Evolutionary conservation across 306 rosid species (phyloP).

Genomic region (Heteromeles arbutifolia): DNA sequence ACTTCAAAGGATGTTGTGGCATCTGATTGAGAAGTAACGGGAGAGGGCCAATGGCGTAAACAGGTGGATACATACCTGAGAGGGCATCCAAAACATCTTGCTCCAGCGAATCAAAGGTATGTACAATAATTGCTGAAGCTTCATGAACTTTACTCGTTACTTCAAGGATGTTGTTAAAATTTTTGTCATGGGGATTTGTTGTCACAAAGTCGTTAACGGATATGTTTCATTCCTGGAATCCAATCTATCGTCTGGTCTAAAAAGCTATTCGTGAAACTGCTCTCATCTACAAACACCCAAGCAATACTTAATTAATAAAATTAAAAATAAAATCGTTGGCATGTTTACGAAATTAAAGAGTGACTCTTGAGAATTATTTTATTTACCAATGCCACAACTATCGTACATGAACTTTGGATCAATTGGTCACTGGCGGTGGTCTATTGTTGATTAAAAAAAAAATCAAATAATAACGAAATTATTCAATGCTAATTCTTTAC

Average conservation of each 20-base stretch:
- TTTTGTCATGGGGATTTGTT: background rate
- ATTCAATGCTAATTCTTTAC: no score
- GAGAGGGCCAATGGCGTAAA: no score
- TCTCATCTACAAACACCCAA: background rate
- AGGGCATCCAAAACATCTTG: background rate
- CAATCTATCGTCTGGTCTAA: background rate
- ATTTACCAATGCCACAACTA: no score
- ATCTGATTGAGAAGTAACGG: background rate
- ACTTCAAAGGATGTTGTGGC: background rate
- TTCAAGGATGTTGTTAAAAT: background rate
- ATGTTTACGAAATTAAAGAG: no score
- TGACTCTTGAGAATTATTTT: no score
- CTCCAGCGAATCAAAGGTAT: background rate
- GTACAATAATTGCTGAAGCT: background rate
- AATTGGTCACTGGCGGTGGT: no score
- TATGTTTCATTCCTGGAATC: background rate
- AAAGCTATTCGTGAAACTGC: background rate
- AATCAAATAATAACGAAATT: no score
- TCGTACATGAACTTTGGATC: no score
- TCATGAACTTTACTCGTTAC: background rate
- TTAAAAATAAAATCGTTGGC: no score
- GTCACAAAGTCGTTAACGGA: background rate
- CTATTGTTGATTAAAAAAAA: no score
- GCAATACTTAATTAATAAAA: no score
- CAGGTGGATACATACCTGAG: background rate